Evolutionary conservation across 192 early-diverging fungal genomes (phyloP).

Genomic region (Linnemannia exigua): DNA sequence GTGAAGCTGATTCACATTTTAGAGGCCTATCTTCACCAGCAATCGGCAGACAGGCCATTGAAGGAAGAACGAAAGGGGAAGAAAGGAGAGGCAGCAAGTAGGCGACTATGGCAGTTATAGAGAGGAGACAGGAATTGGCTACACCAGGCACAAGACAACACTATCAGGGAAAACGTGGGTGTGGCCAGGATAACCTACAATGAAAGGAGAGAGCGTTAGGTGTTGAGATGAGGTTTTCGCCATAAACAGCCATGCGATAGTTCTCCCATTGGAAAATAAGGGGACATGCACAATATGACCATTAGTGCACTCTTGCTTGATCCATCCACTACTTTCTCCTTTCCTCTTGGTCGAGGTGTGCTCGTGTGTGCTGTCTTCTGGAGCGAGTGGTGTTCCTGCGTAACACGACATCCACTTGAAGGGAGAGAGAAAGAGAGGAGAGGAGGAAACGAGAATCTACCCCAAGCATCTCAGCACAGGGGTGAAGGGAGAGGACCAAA

Average conservation of each 20-base stretch:
- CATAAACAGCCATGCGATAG: not conserved
- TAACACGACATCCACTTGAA: not conserved
- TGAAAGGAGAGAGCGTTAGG: not conserved
- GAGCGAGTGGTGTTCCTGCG: not conserved
- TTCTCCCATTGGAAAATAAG: not conserved
- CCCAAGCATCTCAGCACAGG: not conserved
- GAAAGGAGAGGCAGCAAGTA: not conserved
- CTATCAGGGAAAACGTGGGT: not conserved
- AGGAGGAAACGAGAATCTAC: not conserved
- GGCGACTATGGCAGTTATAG: not conserved
- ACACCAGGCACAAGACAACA: not conserved
- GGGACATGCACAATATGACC: not conserved
- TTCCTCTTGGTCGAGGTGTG: not conserved
- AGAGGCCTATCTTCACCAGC: not conserved
- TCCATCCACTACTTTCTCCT: not conserved
- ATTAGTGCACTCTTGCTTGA: not conserved
- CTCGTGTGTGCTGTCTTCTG: not conserved
- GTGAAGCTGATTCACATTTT: not conserved
- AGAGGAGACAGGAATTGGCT: not conserved
- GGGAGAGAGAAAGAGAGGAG: too few relatives aligned
- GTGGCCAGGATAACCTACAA: not conserved
- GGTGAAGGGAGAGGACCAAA: not conserved
- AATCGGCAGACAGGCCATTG: not conserved
- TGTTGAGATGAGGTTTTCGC: not conserved
- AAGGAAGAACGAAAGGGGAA: not conserved